Evolutionary conservation across 441 rosid genomes (phyloP), one percentile per base, ranked within the genome.

Genomic region (Raphanus hybrid): DNA sequence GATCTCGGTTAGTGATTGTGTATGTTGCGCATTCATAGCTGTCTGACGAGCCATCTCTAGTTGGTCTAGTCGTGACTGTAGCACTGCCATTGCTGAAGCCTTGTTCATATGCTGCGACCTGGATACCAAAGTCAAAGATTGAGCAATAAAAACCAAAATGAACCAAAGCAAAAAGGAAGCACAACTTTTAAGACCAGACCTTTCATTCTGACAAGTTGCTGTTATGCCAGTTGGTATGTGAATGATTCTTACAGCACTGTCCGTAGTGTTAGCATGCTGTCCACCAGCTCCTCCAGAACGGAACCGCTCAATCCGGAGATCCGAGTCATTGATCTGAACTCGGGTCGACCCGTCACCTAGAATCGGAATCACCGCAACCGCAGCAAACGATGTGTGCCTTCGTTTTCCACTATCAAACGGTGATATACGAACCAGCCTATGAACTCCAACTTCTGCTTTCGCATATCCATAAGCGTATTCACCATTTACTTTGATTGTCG

Each of bases 361-460:
- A 77, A 91, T 92, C 14, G 99, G 99, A 78, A 90, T 93, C 50
- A 92, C 98, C 8, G 99, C 99, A 78, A 96, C 99, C 14, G 98
- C 99, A 27, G 99, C 98, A 81, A 96, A 96, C 9, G 98, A 93
- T 78, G 99, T 93, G 82, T 93, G 99, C 69, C 98, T 87, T 29
- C 93, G 90, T 77, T 96, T 93, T 65, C 88, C 89, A 69, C 94
- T 88, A 83, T 93, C 98, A 39, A 93, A 96, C 9, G 97, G 99
- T 6, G 98, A 96, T 84, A 96, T 91, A 11, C 99, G 91, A 9
- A 96, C 98, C 78, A 96, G 85, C 81, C 99, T 87, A 81, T 96
- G 99, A 79, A 91, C 98, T 72, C 99, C 99, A 66, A 93, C 89
- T 86, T 96, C 99, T 79, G 98, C 92, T 85, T 96, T 93, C 70